Evolutionary conservation across 2,329 filamentous ascomycete species (phyloP), one percentile per base, ranked within the genome.

Genomic region (Monilinia fructigena): DNA sequence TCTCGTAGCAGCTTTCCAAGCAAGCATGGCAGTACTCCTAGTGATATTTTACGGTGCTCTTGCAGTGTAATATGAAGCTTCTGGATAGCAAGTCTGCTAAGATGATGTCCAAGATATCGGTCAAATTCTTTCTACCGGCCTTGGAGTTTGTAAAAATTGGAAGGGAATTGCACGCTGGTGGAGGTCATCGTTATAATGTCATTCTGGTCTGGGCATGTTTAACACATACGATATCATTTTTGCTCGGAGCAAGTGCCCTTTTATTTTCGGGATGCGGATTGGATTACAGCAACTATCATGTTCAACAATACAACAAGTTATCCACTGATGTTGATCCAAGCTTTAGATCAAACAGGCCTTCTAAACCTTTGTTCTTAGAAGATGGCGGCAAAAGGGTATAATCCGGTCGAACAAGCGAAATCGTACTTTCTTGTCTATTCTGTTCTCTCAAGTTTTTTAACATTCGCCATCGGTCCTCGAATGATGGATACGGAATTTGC

Each of bases 371-470:
- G 23, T 74, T 81, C 1, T 68, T 67, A 68, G 76, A 68, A 70
- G 81, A 70, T 71, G 80, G 75, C 78, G 80, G 75, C 79, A 83
- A 70, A 70, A 74, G 79, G 77, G 2, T 71, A 76, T 2, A 77
- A 78, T 3, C 85, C 84, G 0, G 78, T 89, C 16, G 81, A 84
- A 63, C 79, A 87, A 12, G 86, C 86, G 8, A 85, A 88, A 73
- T 85, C 84, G 18, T 90, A 88, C 74, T 89, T 90, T 72, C 77
- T 90, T 4, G 82, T 90, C 67, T 89, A 86, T 69, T 82, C 86
- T 4, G 88, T 88, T 65, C 79, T 89, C 12, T 83, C 82, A 53
- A 88, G 86, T 72, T 85, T 82, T 63, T 76, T 89, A 67, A 89
- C 86, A 0, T 90, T 89, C 74, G 85, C 85, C 0, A 77, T 89